Evolutionary conservation across 2,329 filamentous ascomycete species (phyloP).

Genomic region (Chaetomiaceae sp.): DNA sequence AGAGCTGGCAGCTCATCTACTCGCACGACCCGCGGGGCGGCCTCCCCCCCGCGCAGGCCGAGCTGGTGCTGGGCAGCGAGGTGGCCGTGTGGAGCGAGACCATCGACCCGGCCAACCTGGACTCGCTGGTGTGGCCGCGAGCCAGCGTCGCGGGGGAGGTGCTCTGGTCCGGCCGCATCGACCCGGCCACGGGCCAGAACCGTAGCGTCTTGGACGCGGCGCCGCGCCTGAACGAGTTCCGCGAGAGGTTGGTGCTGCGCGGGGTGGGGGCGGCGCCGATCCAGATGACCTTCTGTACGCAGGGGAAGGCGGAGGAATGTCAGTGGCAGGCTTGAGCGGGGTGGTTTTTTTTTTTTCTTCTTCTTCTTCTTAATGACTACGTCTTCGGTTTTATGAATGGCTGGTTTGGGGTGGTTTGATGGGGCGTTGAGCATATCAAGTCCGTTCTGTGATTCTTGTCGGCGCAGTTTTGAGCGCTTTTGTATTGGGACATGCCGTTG

Average conservation of each 20-base stretch:
- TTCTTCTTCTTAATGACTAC: neutral
- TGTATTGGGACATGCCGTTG: too few species aligned
- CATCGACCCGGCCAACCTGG: conserved; percentile 67
- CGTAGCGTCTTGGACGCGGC: conserved; percentile 64
- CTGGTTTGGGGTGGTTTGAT: too few species aligned
- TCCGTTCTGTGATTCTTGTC: too few species aligned
- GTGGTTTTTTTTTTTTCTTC: neutral
- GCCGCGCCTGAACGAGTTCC: conserved; percentile 65
- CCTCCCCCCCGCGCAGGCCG: conserved; percentile 53
- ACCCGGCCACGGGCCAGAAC: conserved; percentile 59
- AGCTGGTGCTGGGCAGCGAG: conserved; percentile 74
- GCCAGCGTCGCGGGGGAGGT: conserved; percentile 69
- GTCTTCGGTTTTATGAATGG: too few species aligned
- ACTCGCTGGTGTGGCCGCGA: conserved; percentile 72
- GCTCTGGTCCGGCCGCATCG: conserved; percentile 68
- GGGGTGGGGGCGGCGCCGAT: conserved; percentile 60
- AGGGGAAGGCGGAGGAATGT: conserved; percentile 48
- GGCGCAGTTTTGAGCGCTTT: too few species aligned
- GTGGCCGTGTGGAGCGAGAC: conserved; percentile 77
- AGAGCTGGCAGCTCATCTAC: conserved; percentile 79
- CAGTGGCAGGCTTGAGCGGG: conserved; percentile 22
- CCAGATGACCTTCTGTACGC: conserved; percentile 67
- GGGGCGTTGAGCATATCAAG: too few species aligned
- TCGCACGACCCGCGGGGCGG: conserved; percentile 66
- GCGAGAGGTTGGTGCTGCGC: conserved; percentile 65